Conservation (phyloP, 208 protist genomes). For the Trypanosoma boissoni region DNA sequence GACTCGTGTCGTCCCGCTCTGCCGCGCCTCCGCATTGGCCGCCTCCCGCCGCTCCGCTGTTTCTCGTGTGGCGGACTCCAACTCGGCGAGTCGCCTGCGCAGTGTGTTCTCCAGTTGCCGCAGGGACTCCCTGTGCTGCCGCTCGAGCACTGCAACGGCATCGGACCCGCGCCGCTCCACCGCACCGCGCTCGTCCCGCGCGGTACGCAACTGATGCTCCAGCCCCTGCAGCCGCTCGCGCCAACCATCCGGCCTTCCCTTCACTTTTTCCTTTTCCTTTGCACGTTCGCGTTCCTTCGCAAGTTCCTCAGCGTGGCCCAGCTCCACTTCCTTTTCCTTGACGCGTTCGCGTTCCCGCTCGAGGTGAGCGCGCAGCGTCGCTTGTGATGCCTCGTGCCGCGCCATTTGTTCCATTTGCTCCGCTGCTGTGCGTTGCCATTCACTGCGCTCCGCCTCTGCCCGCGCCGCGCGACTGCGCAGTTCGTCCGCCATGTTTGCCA, state of each 20-base stretch:
- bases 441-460: no score
- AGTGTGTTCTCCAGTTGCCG: conserved; percentile 16
- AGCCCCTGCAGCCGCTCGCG: background rate
- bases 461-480: no score
- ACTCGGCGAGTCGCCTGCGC: background rate
- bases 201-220: background rate
- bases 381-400: background rate
- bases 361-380: conserved; percentile 7
- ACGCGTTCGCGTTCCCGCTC: conserved; percentile 15
- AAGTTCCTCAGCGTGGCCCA: no score
- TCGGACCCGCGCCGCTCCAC: conserved; percentile 1
- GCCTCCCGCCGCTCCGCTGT: background rate
- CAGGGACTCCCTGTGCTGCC: conserved; percentile 14
- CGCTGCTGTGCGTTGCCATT: no score
- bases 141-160: background rate
- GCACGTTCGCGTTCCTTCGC: no score
- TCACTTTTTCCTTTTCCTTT: no score
- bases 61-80: background rate
- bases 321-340: conserved; percentile 1
- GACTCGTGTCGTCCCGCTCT: conserved; percentile 6
- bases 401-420: conserved; percentile 8
- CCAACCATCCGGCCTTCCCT: no score
- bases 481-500: no score
- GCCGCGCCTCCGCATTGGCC: background rate
- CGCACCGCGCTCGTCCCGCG: background rate